A percentile compares a stretch with the other conserved stretches of the same genome.
These are phyloP conservation scores for Apophysomyces ossiformis DNA, from an alignment of 371 early-diverging fungal species.

Conservation along the genomic window DNA sequence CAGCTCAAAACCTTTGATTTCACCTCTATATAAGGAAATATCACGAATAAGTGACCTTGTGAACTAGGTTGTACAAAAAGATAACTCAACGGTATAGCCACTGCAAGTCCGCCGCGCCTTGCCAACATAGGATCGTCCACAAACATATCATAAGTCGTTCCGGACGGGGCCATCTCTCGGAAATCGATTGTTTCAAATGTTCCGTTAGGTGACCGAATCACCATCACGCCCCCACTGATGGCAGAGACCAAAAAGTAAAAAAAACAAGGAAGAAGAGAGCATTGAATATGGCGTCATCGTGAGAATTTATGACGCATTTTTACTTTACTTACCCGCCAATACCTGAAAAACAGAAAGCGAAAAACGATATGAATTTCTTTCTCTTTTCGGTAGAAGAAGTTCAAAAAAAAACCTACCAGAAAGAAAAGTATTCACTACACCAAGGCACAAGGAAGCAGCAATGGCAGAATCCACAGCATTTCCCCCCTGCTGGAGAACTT, in stretches of 20 bases:
- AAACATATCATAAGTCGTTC: conserved; percentile 76
- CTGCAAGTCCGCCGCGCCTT: conserved; percentile 78
- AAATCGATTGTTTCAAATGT: conserved; percentile 74
- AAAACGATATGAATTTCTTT: conserved; percentile 24
- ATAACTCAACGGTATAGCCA: conserved; percentile 85
- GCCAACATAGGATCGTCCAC: conserved; percentile 63
- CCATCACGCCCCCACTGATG: conserved; percentile 93
- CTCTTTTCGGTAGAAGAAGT: conserved; percentile 23
- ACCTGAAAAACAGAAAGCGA: conserved; percentile 24
- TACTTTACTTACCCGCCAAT: conserved; percentile 45
- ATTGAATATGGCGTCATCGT: conserved; percentile 6
- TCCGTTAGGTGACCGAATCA: conserved; percentile 75
- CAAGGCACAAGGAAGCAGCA: conserved; percentile 92
- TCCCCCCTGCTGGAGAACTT: conserved; percentile 90
- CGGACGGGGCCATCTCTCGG: conserved; percentile 92
- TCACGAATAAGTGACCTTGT: neutral
- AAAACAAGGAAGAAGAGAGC: neutral
- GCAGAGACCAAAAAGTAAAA: neutral
- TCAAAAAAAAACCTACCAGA: conserved; percentile 68
- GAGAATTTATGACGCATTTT: neutral
- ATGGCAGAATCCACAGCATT: conserved; percentile 98
- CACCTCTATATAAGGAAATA: conserved; percentile 60
- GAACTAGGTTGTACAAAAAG: neutral
- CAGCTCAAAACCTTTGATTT: conserved; percentile 84
- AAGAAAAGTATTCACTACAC: conserved; percentile 92